Percentiles rank a stretch among this genome's conserved stretches.
phyloP scores from a whole-genome alignment of 164 flowering plant species.

The Vitis labrusca region DNA sequence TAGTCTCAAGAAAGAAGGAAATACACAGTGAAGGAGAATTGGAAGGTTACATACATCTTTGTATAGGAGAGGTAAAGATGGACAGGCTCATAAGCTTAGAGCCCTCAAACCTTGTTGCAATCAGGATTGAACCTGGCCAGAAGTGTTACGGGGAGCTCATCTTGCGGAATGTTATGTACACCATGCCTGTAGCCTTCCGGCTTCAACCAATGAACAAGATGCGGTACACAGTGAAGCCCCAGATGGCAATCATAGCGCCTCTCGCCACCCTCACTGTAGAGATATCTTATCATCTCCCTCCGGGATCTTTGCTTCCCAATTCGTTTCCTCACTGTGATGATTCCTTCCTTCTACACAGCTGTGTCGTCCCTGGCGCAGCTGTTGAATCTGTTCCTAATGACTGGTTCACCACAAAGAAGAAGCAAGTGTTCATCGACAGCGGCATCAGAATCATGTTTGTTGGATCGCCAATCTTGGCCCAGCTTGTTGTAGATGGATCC shows the following conservation, averaged over 20 bases:
- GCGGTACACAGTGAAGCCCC: slow-evolving; percentile 57
- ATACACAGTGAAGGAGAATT: too few species aligned
- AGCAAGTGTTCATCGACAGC: slow-evolving; percentile 70
- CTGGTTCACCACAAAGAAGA: slow-evolving; percentile 73
- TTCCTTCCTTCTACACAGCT: slow-evolving; percentile 64
- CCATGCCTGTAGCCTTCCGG: slow-evolving; percentile 84
- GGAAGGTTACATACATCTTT: too few species aligned
- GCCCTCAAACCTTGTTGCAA: slow-evolving; percentile 60
- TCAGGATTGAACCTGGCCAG: slow-evolving; percentile 58
- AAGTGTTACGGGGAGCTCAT: slow-evolving; percentile 58
- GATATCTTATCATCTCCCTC: slow-evolving; percentile 45
- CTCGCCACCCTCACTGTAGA: slow-evolving; percentile 51
- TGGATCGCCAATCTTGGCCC: slow-evolving; percentile 52
- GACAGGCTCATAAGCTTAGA: slow-evolving; percentile 70
- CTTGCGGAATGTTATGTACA: slow-evolving; percentile 75
- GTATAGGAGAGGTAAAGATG: slow-evolving; percentile 25
- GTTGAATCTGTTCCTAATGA: slow-evolving; percentile 57
- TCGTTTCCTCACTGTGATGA: slow-evolving; percentile 53
- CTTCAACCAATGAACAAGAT: slow-evolving; percentile 53
- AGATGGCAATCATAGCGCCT: slow-evolving; percentile 66
- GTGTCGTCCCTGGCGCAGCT: slow-evolving; percentile 73
- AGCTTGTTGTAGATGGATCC: slow-evolving; percentile 43
- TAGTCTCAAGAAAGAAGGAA: too few species aligned
- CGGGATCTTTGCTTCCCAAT: slow-evolving; percentile 41
- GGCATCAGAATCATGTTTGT: slow-evolving; percentile 64